Conservation (phyloP, 768 basidiomycete species). For the Podaxis mareebaensis region DNA sequence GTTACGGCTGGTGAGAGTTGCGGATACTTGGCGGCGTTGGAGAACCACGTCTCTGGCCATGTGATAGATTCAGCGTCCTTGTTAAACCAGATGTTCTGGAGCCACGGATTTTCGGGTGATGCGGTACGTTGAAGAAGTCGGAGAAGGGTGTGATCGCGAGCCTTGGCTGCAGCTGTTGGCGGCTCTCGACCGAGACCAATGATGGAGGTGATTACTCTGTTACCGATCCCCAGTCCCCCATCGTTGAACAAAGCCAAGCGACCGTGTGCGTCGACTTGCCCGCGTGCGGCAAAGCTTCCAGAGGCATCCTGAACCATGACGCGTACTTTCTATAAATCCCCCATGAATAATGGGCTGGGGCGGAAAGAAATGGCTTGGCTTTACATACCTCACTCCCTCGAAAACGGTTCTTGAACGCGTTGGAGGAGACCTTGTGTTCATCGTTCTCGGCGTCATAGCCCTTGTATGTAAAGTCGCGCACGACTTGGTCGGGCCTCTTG, state of each 20-base stretch:
- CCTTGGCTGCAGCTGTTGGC: conserved; percentile 59
- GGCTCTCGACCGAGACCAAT: conserved; percentile 46
- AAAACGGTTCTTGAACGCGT: conserved; percentile 36
- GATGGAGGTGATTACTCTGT: conserved; percentile 33
- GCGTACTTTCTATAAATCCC: conserved; percentile 26
- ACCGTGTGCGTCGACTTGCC: conserved; percentile 44
- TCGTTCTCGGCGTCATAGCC: conserved; percentile 15
- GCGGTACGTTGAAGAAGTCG: conserved; percentile 42
- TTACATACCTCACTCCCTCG: conserved; percentile 39
- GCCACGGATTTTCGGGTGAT: conserved; percentile 44
- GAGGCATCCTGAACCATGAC: conserved; percentile 26
- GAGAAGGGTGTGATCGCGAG: conserved; percentile 41
- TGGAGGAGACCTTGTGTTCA: conserved; percentile 31
- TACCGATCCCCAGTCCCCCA: conserved; percentile 14
- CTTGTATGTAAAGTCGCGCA: conserved; percentile 39
- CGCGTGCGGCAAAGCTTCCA: conserved; percentile 42
- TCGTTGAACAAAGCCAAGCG: conserved; percentile 29
- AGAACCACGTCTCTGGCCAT: conserved; percentile 45
- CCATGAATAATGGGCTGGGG: not conserved
- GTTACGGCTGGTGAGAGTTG: conserved; percentile 4
- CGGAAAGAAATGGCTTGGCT: not conserved
- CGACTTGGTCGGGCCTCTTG: conserved; percentile 43
- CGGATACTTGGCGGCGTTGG: not conserved
- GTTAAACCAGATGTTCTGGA: conserved; percentile 50
- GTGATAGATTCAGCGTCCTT: conserved; percentile 26